Evolutionary conservation across 2,329 filamentous ascomycete species (phyloP).

Genomic region (Exophiala oligosperma): DNA sequence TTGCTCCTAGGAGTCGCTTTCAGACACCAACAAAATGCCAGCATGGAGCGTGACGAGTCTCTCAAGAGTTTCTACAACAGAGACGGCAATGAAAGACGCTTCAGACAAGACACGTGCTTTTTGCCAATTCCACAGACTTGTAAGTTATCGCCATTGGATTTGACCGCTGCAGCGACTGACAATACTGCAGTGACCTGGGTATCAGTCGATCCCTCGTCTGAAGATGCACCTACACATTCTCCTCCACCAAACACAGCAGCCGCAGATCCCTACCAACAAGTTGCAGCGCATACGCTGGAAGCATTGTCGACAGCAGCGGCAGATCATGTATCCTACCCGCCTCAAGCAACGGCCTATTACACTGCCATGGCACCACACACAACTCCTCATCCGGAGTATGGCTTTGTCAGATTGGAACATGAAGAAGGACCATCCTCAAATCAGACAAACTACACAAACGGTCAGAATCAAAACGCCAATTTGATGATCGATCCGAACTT

Average conservation of each 20-base stretch:
- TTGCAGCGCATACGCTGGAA: slow-evolving; percentile 21
- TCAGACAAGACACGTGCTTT: slow-evolving; percentile 3
- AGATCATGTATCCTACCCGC: slow-evolving; percentile 17
- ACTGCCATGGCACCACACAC: slow-evolving; percentile 16
- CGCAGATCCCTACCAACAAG: slow-evolving; percentile 21
- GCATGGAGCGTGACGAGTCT: slow-evolving; percentile 11
- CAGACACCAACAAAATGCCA: slow-evolving; percentile 65
- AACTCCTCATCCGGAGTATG: slow-evolving; percentile 19
- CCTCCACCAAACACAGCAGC: slow-evolving; percentile 13
- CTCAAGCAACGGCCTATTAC: slow-evolving; percentile 21
- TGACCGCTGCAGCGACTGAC: not conserved
- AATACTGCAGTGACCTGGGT: slow-evolving; percentile 21
- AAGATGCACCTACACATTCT: slow-evolving; percentile 10
- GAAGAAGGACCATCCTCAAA: slow-evolving; percentile 5
- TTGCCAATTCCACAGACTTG: slow-evolving; percentile 22
- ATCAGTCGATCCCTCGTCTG: slow-evolving; percentile 21
- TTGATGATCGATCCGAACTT: slow-evolving; percentile 27
- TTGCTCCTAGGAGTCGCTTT: slow-evolving; percentile 56
- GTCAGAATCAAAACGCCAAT: slow-evolving; percentile 15
- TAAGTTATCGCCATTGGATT: slow-evolving; percentile 1
- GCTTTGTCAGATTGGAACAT: slow-evolving; percentile 15
- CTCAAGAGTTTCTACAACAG: slow-evolving; percentile 20
- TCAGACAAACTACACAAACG: slow-evolving; percentile 12
- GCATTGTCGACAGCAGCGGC: slow-evolving; percentile 22
- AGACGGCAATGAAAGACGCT: too few species aligned